Evolutionary conservation across 2,329 filamentous ascomycete genomes (phyloP).

Genomic region (Fusarium oligoseptatum): DNA sequence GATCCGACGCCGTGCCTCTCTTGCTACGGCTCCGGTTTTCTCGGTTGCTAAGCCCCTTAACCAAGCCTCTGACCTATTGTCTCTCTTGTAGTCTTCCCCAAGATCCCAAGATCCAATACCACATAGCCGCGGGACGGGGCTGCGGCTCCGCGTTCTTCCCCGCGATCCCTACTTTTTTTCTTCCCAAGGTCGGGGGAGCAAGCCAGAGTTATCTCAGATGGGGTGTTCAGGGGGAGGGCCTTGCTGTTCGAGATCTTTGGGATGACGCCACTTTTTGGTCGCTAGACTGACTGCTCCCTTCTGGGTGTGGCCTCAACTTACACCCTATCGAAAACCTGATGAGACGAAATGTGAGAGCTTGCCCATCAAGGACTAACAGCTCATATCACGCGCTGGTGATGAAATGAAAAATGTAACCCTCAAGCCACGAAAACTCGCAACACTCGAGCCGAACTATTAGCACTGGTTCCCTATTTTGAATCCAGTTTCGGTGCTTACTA

Average conservation of each 20-base stretch:
- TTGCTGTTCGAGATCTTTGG: slow-evolving; percentile 13
- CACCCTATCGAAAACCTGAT: slow-evolving; percentile 7
- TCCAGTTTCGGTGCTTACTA: neutral
- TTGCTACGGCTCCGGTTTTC: neutral
- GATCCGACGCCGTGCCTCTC: slow-evolving; percentile 10
- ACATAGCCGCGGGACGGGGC: slow-evolving; percentile 5
- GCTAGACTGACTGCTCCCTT: neutral
- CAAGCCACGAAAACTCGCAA: neutral
- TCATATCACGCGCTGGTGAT: neutral
- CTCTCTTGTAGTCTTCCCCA: slow-evolving; percentile 2
- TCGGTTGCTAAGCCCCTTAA: neutral
- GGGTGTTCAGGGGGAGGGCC: neutral
- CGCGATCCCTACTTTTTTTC: slow-evolving; percentile 2
- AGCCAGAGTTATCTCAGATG: neutral
- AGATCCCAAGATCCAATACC: slow-evolving; percentile 9
- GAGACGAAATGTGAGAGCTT: slow-evolving; percentile 16
- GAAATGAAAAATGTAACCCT: slow-evolving; percentile 15
- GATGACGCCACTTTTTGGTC: slow-evolving; percentile 19
- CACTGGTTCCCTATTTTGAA: neutral
- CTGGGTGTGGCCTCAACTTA: neutral
- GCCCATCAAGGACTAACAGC: neutral
- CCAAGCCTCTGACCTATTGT: neutral
- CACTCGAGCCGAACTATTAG: neutral
- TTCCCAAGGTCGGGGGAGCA: neutral
- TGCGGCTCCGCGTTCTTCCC: slow-evolving; percentile 24